These are phyloP conservation scores for Microcyclosporella mali DNA, from an alignment of 2,329 filamentous ascomycete genomes.

Conservation along the genomic window DNA sequence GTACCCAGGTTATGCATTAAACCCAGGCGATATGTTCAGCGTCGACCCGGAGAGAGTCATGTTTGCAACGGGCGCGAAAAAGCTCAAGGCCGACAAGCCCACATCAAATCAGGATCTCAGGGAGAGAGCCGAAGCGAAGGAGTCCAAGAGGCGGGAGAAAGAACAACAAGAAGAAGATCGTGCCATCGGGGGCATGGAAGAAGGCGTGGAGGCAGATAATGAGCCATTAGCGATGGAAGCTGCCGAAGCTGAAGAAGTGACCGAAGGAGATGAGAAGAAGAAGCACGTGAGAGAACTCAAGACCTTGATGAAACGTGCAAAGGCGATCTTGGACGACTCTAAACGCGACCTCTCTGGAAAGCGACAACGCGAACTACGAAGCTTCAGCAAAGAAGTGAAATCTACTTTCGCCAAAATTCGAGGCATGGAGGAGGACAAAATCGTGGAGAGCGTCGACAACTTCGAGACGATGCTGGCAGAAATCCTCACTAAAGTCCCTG, in stretches of 20 bases:
- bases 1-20: constrained; percentile 86
- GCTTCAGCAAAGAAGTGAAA: constrained; percentile 62
- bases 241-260: constrained; percentile 6
- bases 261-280: constrained; percentile 1
- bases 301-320: constrained; percentile 51
- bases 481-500: constrained; percentile 42
- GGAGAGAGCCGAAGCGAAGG: constrained; percentile 14
- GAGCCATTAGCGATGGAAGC: constrained; percentile 12
- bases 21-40: constrained; percentile 97
- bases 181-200: constrained; percentile 12
- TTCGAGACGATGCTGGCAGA: constrained; percentile 33
- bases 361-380: constrained; percentile 68
- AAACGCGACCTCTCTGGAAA: constrained; percentile 53
- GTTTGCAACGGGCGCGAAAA: constrained; percentile 70
- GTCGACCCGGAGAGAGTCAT: constrained; percentile 85
- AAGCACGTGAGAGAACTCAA: constrained; percentile 42
- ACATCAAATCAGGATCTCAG: constrained; percentile 20
- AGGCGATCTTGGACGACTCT: constrained; percentile 52
- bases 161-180: constrained; percentile 14
- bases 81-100: constrained; percentile 27
- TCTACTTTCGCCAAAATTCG: constrained; percentile 54
- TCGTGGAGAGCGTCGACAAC: constrained; percentile 24
- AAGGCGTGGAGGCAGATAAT: constrained; percentile 20
- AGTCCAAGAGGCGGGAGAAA: constrained; percentile 17
- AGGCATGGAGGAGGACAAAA: constrained; percentile 16